Percentiles rank a stretch among this genome's conserved stretches.
These are phyloP conservation scores for Podospora comata DNA, from an alignment of 495 filamentous ascomycete species.

Conservation along the genomic window DNA sequence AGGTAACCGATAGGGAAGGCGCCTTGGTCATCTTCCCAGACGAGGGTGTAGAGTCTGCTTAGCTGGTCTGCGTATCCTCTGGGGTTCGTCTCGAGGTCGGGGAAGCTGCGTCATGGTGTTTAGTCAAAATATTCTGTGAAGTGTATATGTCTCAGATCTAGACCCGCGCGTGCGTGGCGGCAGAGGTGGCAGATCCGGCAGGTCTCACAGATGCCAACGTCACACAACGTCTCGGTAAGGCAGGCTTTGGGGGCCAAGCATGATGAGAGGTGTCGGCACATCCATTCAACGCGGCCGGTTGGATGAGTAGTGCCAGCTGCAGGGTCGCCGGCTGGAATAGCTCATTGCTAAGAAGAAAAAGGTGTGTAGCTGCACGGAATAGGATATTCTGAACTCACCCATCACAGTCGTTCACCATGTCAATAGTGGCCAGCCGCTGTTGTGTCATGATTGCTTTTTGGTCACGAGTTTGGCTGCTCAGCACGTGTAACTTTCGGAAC, in stretches of 20 bases:
- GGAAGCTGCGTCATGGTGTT: slow-evolving; percentile 50
- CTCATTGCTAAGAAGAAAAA: background rate
- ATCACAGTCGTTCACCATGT: slow-evolving; percentile 56
- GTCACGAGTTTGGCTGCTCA: background rate
- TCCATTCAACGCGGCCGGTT: background rate
- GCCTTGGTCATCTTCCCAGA: slow-evolving; percentile 48
- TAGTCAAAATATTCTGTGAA: background rate
- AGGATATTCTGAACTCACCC: slow-evolving; percentile 42
- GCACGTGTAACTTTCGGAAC: background rate
- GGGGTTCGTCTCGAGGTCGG: slow-evolving; percentile 58
- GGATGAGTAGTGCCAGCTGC: background rate
- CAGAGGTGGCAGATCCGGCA: background rate
- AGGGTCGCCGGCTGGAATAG: background rate
- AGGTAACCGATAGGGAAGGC: slow-evolving; percentile 61
- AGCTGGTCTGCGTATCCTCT: slow-evolving; percentile 47
- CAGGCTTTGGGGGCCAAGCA: background rate
- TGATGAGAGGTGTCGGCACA: background rate
- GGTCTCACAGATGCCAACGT: slow-evolving; percentile 1
- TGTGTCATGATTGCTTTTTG: slow-evolving; percentile 5
- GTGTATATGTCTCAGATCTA: background rate
- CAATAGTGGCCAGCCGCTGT: slow-evolving; percentile 28
- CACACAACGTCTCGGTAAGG: slow-evolving; percentile 1
- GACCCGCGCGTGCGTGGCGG: background rate
- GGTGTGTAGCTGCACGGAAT: background rate
- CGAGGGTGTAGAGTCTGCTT: slow-evolving; percentile 53